Evolutionary conservation across 192 early-diverging fungal genomes (phyloP), one percentile per base, ranked within the genome.

Genomic region (Podila epigama): DNA sequence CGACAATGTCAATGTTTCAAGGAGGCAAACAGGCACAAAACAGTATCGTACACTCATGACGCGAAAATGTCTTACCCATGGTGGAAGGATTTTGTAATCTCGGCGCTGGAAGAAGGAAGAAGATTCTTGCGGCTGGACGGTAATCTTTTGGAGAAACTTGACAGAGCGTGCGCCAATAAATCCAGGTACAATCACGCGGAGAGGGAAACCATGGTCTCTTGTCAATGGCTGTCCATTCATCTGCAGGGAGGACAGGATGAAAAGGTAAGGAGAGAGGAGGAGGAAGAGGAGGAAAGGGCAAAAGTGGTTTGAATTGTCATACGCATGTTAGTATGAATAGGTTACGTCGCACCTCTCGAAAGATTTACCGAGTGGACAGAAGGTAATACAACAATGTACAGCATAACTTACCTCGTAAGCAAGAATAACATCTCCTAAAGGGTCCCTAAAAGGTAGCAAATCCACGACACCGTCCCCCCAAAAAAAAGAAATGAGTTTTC

Each of bases 131-230:
- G 85, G 81, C 54, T 88, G 84, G 35, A 95, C 83, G 11, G 80
- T 86, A 40, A 95, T 83, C 32, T 78, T 75, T 59, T 82, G 84
- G 22, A 95, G 81, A 89, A 91, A 97, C 60, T 97, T 97, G 59
- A 97, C 95, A 64, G 87, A 90, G 8, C 95, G 86, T 10, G 93
- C 95, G 10, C 94, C 95, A 51, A 97, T 95, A 58, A 91, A 86
- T 8, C 95, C 95, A 16, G 94, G 94, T 4, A 96, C 92, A 9
- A 97, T 87, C 18, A 92, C 92, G 36, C 95, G 89, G 18, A 94
- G 78, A 10, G 95, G 95, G 54, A 83, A 90, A 1, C 95, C 95
- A 68, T 97, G 95, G 81, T 95, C 92, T 44, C 90, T 84, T 4
- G 90, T 72, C 40, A 95, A 82, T 31, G 79, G 64, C 48, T 82